Evolutionary conservation across 805 yeast genomes (phyloP).

Genomic region (Candida qinlingensis): DNA sequence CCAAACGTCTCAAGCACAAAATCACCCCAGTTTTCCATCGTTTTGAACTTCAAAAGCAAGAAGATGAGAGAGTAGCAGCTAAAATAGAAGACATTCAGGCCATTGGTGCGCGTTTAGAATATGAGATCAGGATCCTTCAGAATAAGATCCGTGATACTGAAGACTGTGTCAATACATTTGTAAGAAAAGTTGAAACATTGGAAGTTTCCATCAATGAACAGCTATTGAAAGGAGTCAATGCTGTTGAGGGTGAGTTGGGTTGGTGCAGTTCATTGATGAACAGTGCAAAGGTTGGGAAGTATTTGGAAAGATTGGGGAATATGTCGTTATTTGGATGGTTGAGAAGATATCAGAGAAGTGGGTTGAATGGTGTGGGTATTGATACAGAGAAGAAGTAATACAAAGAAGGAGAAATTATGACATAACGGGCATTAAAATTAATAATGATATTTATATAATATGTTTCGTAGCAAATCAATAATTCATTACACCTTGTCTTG

Average conservation of each 20-base stretch:
- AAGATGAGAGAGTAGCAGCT: slow-evolving; percentile 29
- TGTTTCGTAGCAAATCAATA: too few relatives aligned
- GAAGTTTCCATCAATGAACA: slow-evolving; percentile 22
- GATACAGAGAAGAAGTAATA: background rate
- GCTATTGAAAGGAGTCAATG: background rate
- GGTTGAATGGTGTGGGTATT: background rate
- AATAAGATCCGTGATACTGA: slow-evolving; percentile 65
- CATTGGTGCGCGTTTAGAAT: slow-evolving; percentile 54
- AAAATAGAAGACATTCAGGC: slow-evolving; percentile 48
- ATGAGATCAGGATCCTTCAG: slow-evolving; percentile 55
- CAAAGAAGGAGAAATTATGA: background rate
- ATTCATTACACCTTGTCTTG: background rate
- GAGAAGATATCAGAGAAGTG: background rate
- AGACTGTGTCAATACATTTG: slow-evolving; percentile 46
- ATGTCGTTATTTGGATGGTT: background rate
- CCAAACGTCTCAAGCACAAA: slow-evolving; percentile 10
- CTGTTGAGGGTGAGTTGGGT: background rate
- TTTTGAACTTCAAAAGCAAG: slow-evolving; percentile 19
- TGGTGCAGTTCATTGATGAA: background rate
- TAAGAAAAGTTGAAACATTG: slow-evolving; percentile 29
- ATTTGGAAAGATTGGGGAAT: background rate
- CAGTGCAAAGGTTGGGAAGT: background rate
- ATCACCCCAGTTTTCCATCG: slow-evolving; percentile 15
- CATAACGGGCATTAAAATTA: background rate
- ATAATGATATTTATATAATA: background rate